Percentiles rank a stretch among this genome's conserved stretches.
phyloP scores from a whole-genome alignment of 768 basidiomycete species.

The Russula brevipes region DNA sequence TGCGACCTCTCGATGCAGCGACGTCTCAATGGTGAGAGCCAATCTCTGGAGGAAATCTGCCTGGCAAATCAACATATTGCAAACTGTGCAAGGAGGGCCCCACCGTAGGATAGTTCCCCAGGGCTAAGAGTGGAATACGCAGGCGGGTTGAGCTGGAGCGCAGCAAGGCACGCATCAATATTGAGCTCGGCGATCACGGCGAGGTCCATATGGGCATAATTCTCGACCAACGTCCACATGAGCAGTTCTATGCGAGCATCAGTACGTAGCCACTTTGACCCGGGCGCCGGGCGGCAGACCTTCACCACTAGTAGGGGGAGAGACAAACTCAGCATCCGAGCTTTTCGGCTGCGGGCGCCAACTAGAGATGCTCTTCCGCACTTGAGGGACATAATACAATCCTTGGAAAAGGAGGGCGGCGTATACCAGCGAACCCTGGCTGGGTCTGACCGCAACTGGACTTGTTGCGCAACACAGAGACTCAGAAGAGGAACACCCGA shows the following conservation, averaged over 20 bases:
- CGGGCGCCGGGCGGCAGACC: conserved; percentile 30
- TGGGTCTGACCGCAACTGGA: conserved; percentile 66
- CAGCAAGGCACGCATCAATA: conserved; percentile 46
- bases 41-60: conserved; percentile 50
- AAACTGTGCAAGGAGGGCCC: conserved; percentile 1
- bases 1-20: conserved; percentile 17
- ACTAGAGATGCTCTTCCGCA: conserved; percentile 41
- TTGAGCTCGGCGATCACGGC: conserved; percentile 53
- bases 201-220: conserved; percentile 66
- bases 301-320: conserved; percentile 33
- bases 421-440: conserved; percentile 46
- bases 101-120: conserved; percentile 37
- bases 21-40: conserved; percentile 40
- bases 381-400: conserved; percentile 66
- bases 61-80: conserved; percentile 22
- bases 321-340: conserved; percentile 23
- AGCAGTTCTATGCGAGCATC: conserved; percentile 36
- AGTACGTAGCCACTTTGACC: conserved; percentile 19
- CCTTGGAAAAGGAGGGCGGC: conserved; percentile 62
- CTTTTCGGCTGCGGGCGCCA: conserved; percentile 30
- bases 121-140: conserved; percentile 35
- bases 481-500: conserved; percentile 1
- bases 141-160: conserved; percentile 41
- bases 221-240: conserved; percentile 56
- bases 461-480: conserved; percentile 33